Evolutionary conservation across 1,284 basidiomycete genomes (phyloP), one percentile per base, ranked within the genome.

Genomic region (Moesziomyces globuligerus): DNA sequence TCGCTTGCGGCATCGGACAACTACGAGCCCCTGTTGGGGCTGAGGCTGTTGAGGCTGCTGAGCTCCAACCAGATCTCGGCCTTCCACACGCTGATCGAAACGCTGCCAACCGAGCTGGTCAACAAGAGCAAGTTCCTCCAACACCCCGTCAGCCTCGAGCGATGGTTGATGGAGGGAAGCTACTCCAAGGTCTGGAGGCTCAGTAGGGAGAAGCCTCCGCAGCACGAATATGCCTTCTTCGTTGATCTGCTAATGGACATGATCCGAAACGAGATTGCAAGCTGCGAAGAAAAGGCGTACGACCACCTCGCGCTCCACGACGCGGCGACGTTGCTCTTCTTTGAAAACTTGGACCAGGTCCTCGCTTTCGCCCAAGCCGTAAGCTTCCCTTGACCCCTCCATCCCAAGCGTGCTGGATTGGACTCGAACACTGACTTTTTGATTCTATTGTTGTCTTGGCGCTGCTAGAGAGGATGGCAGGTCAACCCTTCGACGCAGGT

Each of bases 111-210:
- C 10, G 54, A 50, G 15, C 48, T 82, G 8, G 73, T 80, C 20
- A 69, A 65, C 26, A 40, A 57, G 17, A 73, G 67, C 29, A 60
- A 53, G 3, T 83, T 70, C 55, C 51, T 82, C 34, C 77, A 81
- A 38, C 72, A 81, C 58, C 79, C 82, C 32, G 76, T 83, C 10
- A 72, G 83, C 66, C 74, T 85, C 58, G 96, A 99, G 83, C 87
- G 92, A 47, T 98, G 94, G 92, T 87, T 98, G 59, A 98, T 99
- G 95, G 96, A 98, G 83, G 95, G 95, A 34, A 91, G 90, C 78
- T 99, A 98, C 83, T 93, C 92, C 83, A 96, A 97, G 83, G 94
- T 98, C 4, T 99, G 95, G 93, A 89, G 91, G 72, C 93, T 94
- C 39, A 55, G 51, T 23, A 88, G 93, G 72, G 90, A 92, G 70